Conservation (phyloP, 2,329 filamentous ascomycete species). For the Colletotrichum sp. region DNA sequence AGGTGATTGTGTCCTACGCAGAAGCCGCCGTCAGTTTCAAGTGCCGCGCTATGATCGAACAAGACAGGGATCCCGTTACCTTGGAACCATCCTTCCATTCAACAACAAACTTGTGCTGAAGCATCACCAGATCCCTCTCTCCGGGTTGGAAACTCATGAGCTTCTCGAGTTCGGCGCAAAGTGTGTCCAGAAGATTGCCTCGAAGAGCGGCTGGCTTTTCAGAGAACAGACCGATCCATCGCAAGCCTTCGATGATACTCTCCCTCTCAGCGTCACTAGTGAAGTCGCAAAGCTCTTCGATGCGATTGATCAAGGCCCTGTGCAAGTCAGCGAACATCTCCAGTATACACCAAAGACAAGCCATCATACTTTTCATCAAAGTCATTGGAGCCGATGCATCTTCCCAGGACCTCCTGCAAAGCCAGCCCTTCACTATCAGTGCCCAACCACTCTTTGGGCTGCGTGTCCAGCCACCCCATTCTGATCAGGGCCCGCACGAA, state of each 20-base stretch:
- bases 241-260: slow-evolving; percentile 66
- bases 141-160: slow-evolving; percentile 74
- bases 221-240: slow-evolving; percentile 63
- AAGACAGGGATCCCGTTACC: slow-evolving; percentile 5
- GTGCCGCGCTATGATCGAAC: rapidly evolving
- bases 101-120: slow-evolving; percentile 72
- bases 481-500: slow-evolving; percentile 73
- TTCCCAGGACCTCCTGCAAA: slow-evolving; percentile 73
- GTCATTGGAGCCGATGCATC: slow-evolving; percentile 74
- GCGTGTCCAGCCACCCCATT: slow-evolving; percentile 62
- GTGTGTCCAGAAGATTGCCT: slow-evolving; percentile 72
- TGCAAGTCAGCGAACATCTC: neutral
- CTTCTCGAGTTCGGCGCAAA: slow-evolving; percentile 74
- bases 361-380: slow-evolving; percentile 63
- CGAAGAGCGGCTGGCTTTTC: slow-evolving; percentile 63
- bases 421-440: slow-evolving; percentile 83
- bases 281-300: slow-evolving; percentile 68
- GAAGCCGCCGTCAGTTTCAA: neutral
- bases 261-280: slow-evolving; percentile 64
- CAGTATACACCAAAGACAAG: too few species aligned
- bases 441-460: slow-evolving; percentile 53
- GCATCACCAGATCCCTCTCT: slow-evolving; percentile 68
- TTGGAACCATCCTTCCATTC: slow-evolving; percentile 66
- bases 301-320: slow-evolving; percentile 56
- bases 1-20: slow-evolving; percentile 53